Base-by-base conservation (phyloP, 805 yeast genomes). In the Candida loeiensis region DNA sequence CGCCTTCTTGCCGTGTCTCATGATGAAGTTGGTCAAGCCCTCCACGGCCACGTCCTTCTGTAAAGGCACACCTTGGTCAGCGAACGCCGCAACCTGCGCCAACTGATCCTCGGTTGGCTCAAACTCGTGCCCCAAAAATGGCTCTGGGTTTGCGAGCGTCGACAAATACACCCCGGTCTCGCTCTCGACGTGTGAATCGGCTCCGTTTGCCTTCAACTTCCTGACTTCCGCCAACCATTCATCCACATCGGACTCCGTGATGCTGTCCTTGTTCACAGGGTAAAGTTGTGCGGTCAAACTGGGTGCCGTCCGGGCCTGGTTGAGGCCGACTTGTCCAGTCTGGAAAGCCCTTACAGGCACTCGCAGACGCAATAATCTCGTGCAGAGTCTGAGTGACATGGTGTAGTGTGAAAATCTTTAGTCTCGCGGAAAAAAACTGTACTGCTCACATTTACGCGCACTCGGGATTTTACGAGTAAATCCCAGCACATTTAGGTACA, bases 1-100 rank as follows among this genome's bases (percentile, higher is more conserved):
- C 40, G 85, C 77, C 61, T 90, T 93, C 61, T 82, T 81, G 31
- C 99, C 99, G 57, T 87, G 82, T 56, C 86, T 80, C 98, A 93
- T 93, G 45, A 93, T 80, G 67, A 89, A 73, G 58, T 89, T 89
- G 40, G 86, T 82, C 55, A 93, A 77, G 51, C 85, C 82, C 36
- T 81, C 80, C 36, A 90, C 69, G 15, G 81, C 76, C n/a, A 85
- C 83, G 51, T 88, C 93, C 33, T 66, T 64, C 47, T 72, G 69
- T 19, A 67, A 54, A 19, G 96, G 95, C 21, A 87, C 64, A 9
- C 77, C 74, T 45, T 67, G 64, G 29, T 61, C 68, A 43, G 72
- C 65, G 37, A 82, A 63, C 9, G 57, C 59, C 41, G 73, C 77
- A 32, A 69, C 69, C 58, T 87, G 79, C 4, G 66, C 73, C 17